Conservation (phyloP, 2,329 filamentous ascomycete genomes). For the Chrysoporthe puriensis region DNA sequence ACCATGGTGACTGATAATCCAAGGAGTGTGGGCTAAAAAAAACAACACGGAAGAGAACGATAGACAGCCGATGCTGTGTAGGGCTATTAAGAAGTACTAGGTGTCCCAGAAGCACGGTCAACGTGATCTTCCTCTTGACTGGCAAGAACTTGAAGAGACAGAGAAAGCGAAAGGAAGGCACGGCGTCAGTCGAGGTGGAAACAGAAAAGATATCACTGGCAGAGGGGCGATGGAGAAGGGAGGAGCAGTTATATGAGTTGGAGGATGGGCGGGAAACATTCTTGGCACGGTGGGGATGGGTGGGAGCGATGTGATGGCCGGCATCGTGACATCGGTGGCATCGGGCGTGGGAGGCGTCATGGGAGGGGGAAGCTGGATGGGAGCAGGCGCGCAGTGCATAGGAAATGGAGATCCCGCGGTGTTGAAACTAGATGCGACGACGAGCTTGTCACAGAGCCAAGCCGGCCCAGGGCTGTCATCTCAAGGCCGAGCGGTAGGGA, state of each 20-base stretch:
- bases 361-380: conserved; percentile 15
- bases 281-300: conserved; percentile 24
- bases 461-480: conserved; percentile 8
- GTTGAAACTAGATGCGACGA: conserved; percentile 37
- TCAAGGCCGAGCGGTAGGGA: conserved; percentile 1
- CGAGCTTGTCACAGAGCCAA: conserved; percentile 20
- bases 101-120: conserved; percentile 37
- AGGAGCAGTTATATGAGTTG: conserved; percentile 25
- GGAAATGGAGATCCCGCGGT: conserved; percentile 36
- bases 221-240: conserved; percentile 17
- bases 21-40: background rate
- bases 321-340: conserved; percentile 19
- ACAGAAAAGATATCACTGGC: conserved; percentile 8
- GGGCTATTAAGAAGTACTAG: conserved; percentile 25
- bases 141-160: conserved; percentile 31
- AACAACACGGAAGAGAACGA: conserved; percentile 25
- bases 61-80: conserved; percentile 18
- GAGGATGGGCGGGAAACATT: conserved; percentile 13
- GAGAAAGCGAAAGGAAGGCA: conserved; percentile 26
- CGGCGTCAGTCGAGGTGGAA: conserved; percentile 24
- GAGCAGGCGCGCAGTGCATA: conserved; percentile 14
- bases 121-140: conserved; percentile 39
- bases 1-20: conserved; percentile 34
- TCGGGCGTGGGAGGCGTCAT: conserved; percentile 20
- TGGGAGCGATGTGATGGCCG: conserved; percentile 15